Conservation (phyloP, 1,284 basidiomycete species). For the Sporisorium scitamineum region DNA sequence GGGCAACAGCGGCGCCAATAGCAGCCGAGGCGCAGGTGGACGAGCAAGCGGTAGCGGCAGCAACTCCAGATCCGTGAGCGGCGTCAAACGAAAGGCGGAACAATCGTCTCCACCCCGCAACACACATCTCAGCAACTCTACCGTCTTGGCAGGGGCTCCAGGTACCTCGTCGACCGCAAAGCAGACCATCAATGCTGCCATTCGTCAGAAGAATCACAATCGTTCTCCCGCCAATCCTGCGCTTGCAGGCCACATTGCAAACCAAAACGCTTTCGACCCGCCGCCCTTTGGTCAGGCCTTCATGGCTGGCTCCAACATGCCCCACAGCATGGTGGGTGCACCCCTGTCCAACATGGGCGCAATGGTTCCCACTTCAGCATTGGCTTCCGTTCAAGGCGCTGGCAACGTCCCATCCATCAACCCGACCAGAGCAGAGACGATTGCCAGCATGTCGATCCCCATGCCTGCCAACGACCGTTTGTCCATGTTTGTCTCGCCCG, state of each 20-base stretch:
- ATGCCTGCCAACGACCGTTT: slow-evolving; percentile 36
- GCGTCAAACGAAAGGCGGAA: slow-evolving; percentile 35
- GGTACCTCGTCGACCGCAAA: slow-evolving; percentile 27
- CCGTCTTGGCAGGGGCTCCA: not conserved
- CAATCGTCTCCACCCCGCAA: slow-evolving; percentile 13
- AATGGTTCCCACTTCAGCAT: not conserved
- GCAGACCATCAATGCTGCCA: slow-evolving; percentile 39
- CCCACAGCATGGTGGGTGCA: slow-evolving; percentile 5
- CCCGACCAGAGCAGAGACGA: slow-evolving; percentile 16
- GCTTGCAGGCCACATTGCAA: not conserved
- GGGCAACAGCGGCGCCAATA: slow-evolving; percentile 4
- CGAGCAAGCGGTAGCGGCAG: slow-evolving; percentile 8
- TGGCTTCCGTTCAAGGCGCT: not conserved
- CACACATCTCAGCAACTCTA: not conserved
- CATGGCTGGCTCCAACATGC: slow-evolving; percentile 8
- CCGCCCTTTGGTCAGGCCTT: slow-evolving; percentile 13
- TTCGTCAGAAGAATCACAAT: slow-evolving; percentile 37
- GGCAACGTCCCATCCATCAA: not conserved
- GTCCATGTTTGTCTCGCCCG: slow-evolving; percentile 35
- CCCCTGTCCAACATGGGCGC: not conserved
- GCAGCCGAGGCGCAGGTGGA: not conserved
- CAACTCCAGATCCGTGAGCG: slow-evolving; percentile 10
- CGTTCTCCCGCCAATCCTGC: not conserved
- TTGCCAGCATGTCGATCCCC: slow-evolving; percentile 37
- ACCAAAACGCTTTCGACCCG: slow-evolving; percentile 8